Percentiles rank a stretch among this genome's conserved stretches.
Conservation (phyloP, 2,329 filamentous ascomycete genomes). For the Coniella vitis region DNA sequence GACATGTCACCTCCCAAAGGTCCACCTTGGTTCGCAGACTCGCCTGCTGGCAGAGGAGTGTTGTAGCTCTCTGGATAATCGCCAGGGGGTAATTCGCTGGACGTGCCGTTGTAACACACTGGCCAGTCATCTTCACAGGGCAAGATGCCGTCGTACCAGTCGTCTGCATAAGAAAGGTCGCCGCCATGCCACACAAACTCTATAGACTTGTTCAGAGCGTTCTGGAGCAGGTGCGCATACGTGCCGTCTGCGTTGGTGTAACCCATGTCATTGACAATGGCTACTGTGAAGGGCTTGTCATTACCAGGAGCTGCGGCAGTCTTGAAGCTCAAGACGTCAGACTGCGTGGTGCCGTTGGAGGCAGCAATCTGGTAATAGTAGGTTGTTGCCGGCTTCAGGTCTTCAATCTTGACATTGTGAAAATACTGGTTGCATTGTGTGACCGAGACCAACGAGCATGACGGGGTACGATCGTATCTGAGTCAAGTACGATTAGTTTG, state of each 20-base stretch:
- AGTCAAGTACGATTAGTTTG: background rate
- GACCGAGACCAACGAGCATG: constrained; percentile 37
- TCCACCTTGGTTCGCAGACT: constrained; percentile 37
- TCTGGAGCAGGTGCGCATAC: constrained; percentile 33
- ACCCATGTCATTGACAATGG: constrained; percentile 46
- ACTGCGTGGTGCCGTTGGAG: constrained; percentile 42
- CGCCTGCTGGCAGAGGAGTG: constrained; percentile 37
- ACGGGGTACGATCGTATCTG: constrained; percentile 43
- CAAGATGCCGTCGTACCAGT: constrained; percentile 44
- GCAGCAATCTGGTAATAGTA: constrained; percentile 45
- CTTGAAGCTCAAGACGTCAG: constrained; percentile 38
- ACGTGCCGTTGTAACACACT: constrained; percentile 45
- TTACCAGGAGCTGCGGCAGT: constrained; percentile 39
- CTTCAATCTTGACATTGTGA: constrained; percentile 40
- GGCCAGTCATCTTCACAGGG: constrained; percentile 40
- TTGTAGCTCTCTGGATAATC: constrained; percentile 34
- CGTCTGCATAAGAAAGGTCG: constrained; percentile 43
- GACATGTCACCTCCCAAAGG: constrained; percentile 42
- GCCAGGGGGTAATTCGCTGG: constrained; percentile 31
- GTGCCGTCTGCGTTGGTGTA: constrained; percentile 46
- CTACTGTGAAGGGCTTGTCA: constrained; percentile 33
- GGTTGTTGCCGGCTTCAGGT: constrained; percentile 34
- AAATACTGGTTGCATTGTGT: constrained; percentile 46
- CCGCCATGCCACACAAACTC: constrained; percentile 48
- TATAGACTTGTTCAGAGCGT: constrained; percentile 32